A percentile compares a stretch with the other conserved stretches of the same genome.
Conservation (phyloP, 2,329 filamentous ascomycete species). For the Phialophora expanda region DNA sequence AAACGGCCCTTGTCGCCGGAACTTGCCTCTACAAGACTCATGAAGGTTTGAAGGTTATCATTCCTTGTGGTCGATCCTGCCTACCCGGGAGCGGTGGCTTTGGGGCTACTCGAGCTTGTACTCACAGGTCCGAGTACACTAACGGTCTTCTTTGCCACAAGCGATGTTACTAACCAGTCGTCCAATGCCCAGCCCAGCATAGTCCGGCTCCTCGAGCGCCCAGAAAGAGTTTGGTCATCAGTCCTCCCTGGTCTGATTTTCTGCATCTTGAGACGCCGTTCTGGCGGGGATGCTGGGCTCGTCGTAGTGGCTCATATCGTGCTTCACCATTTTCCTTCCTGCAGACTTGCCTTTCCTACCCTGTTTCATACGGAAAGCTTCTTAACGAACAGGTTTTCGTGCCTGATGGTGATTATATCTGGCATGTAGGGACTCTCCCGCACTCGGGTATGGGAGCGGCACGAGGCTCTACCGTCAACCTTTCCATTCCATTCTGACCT, state of each 20-base stretch:
- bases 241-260: not conserved
- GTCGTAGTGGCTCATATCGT: slow-evolving; percentile 6
- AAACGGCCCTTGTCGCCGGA: not conserved
- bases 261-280: not conserved
- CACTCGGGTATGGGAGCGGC: not conserved
- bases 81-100: not conserved
- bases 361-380: not conserved
- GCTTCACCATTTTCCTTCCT: not conserved
- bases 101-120: not conserved
- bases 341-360: not conserved
- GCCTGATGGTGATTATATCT: not conserved
- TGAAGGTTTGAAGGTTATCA: not conserved
- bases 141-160: not conserved
- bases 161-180: not conserved
- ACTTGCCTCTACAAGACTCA: not conserved
- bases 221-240: not conserved
- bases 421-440: not conserved
- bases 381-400: slow-evolving; percentile 4
- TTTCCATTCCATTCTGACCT: not conserved
- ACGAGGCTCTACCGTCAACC: not conserved
- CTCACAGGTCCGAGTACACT: not conserved
- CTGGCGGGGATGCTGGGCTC: not conserved
- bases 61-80: not conserved
- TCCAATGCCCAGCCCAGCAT: not conserved
- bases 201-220: not conserved